A percentile compares a stretch with the other conserved stretches of the same genome.
Evolutionary conservation across 2,329 filamentous ascomycete genomes (phyloP).

Genomic region (Simplicillium sp.): DNA sequence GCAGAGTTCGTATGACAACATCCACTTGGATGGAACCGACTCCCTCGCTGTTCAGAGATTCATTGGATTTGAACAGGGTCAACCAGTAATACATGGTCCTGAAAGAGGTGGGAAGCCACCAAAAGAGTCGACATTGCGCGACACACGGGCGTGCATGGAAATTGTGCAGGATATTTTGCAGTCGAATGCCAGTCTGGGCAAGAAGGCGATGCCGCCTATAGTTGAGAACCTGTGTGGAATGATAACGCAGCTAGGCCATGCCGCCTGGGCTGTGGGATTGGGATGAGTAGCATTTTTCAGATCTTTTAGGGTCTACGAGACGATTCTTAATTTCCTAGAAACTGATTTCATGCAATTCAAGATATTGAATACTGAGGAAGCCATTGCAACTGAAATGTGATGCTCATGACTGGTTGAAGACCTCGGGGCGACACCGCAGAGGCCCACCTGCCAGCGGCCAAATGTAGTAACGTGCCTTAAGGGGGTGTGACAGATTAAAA

Average conservation of each 20-base stretch:
- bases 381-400: too few species aligned
- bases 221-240: conserved; percentile 59
- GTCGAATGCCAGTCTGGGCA: conserved; percentile 35
- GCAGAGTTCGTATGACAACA: conserved; percentile 24
- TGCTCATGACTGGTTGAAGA: too few species aligned
- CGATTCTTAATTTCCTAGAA: too few species aligned
- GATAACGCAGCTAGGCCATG: conserved; percentile 49
- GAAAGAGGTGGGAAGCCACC: conserved; percentile 15
- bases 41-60: conserved; percentile 45
- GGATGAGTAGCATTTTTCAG: conserved; percentile 10
- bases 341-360: too few species aligned
- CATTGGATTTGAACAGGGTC: conserved; percentile 43
- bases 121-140: conserved; percentile 34
- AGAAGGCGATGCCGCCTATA: conserved; percentile 43
- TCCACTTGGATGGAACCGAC: conserved; percentile 49
- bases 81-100: conserved; percentile 36
- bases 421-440: too few species aligned
- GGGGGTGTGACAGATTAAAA: too few species aligned
- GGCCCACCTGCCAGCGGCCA: too few species aligned
- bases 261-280: conserved; percentile 29
- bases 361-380: too few species aligned
- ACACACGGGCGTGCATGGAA: conserved; percentile 50
- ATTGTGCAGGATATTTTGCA: conserved; percentile 46
- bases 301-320: too few species aligned
- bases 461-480: too few species aligned